Evolutionary conservation across 179 eudicot species (phyloP), one percentile per base, ranked within the genome.

Genomic region (Spergularia azorica): DNA sequence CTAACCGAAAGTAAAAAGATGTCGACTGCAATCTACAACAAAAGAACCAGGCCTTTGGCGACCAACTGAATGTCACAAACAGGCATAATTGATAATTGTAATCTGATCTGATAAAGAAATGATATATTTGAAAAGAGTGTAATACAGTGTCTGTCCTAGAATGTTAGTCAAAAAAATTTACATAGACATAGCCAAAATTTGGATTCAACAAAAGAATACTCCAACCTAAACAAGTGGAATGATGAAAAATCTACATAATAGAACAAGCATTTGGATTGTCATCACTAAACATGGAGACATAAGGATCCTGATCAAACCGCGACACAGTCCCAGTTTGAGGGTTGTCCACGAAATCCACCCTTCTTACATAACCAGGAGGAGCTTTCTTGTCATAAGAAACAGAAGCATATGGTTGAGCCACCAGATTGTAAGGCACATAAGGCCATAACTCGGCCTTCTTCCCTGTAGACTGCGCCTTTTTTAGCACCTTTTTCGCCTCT

Each of bases 401-500:
- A 5, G 85, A 55, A 20, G 89, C 79, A 51, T 86, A 91, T 2
- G 96, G 91, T 71, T 90, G 90, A 57, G 96, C 78, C 72, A 91
- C 93, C 32, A 89, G 72, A 78, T 88, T 89, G 81, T 91, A 89
- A 2, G 96, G 92, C 46, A 91, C 90, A 75, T 89, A 91, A 0
- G 96, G 96, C 96, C 96, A 91, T 55, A 88, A 75, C 84, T 91
- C 96, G 0, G 90, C 90, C 87, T 84, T 91, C 74, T 91, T 91
- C 64, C 96, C 96, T 66, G 93, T 91, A 62, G 92, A 81, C 54
- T 89, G 77, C 1, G 88, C 95, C 84, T 85, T 85, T 88, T 87
- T 90, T 38, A 92, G 71, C 71, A 90, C 95, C 76, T 92, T 92
- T 80, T 70, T 85, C 59, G 83, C 79, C 15, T 90, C 94, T 20